Base-by-base conservation (phyloP, 257 asterid species). In the Salvia splendens region DNA sequence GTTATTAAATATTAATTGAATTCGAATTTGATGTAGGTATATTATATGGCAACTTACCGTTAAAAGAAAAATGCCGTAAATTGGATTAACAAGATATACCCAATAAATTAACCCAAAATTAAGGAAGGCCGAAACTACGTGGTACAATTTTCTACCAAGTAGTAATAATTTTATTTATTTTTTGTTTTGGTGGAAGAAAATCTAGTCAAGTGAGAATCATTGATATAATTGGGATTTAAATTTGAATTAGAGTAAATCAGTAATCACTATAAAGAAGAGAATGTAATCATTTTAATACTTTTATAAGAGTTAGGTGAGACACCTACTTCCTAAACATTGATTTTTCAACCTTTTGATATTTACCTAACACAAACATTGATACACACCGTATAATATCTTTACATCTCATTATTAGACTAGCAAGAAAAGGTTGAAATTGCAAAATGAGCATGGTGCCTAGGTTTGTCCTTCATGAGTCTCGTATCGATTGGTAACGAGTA, bases 241-340 rank as follows among this genome's bases (percentile, higher is more conserved):
- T 67, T 17, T 57, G 46, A 73, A 66, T 55, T n/a, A 52, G 40
- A 54, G 12, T n/a, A n/a, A n/a, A n/a, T n/a, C n/a, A n/a, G 16
- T 30, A 50, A 62, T 62, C 14, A 71, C 50, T 49, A 60, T 4
- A 15, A 48, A 28, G 24, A 35, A 12, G 15, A 30, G 1, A 8
- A 47, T 20, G 57, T 57, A 24, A 70, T 78, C 63, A 67, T 73
- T 66, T 62, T 57, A 55, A 20, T 20, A 20, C n/a, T 20, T 20
- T 20, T 20, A 20, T 20, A 51, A 4, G 55, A 41, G 81, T 74
- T 81, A 66, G 84, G 87, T 75, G 82, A 77, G 76, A 66, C 47
- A 65, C 81, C 79, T 52, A 66, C 78, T 10, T 51, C 60, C 46
- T 41, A 61, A 66, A 74, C 68, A 52, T 24, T 20, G 42, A 53